Conservation (phyloP, 257 asterid species). For the Capsicum pubescens region DNA sequence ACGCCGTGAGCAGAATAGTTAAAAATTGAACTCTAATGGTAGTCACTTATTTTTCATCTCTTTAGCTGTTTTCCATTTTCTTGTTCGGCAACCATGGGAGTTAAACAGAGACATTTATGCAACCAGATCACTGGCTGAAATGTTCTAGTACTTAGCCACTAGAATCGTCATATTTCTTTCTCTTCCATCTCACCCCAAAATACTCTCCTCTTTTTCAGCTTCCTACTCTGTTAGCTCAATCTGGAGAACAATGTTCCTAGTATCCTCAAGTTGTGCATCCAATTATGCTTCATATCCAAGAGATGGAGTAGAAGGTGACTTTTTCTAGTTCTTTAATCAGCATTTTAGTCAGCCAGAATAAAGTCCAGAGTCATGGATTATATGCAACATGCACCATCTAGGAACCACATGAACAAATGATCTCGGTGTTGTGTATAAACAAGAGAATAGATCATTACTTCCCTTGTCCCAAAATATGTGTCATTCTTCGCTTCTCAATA, state of each 20-base stretch:
- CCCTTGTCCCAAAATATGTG: conserved; percentile 6
- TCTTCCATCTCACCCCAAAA: conserved; percentile 13
- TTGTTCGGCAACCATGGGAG: neutral
- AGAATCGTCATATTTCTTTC: neutral
- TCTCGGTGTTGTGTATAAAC: neutral
- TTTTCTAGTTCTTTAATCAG: neutral
- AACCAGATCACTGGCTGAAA: neutral
- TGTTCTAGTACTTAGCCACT: neutral
- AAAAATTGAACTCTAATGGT: neutral
- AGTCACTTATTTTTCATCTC: neutral
- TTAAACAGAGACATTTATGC: neutral
- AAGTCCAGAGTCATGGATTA: conserved; percentile 20
- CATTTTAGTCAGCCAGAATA: neutral
- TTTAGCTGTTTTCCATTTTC: neutral
- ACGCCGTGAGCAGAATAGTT: neutral
- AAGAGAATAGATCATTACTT: neutral
- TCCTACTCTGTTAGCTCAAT: conserved; percentile 7
- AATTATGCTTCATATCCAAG: neutral
- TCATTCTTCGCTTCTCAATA: neutral
- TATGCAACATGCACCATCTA: neutral
- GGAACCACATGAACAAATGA: neutral
- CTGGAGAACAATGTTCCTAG: neutral
- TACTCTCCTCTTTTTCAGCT: neutral
- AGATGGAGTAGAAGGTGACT: neutral
- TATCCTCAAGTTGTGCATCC: neutral